These are phyloP conservation scores for Rhododendron vialii DNA, from an alignment of 148 eudicot genomes.

Conservation along the genomic window DNA sequence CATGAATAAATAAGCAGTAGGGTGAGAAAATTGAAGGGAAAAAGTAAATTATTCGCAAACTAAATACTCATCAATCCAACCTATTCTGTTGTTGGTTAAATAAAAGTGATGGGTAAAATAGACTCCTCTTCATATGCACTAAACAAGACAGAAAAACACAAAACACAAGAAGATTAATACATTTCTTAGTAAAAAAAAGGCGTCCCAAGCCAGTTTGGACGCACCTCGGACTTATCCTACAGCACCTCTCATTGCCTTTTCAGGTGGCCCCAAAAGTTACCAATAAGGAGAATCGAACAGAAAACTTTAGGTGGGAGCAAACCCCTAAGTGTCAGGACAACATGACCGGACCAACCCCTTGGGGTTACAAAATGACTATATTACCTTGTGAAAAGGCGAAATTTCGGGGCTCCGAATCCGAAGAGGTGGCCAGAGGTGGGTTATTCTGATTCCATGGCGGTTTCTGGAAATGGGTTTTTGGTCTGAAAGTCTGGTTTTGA, in stretches of 20 bases:
- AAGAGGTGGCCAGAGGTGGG: slow-evolving; percentile 30
- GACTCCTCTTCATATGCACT: not conserved
- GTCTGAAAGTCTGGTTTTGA: slow-evolving; percentile 42
- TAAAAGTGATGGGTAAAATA: not conserved
- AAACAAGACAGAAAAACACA: not conserved
- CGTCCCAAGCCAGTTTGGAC: no score
- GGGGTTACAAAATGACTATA: not conserved
- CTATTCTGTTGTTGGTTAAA: not conserved
- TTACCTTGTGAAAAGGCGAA: slow-evolving; percentile 38
- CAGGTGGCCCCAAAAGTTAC: no score
- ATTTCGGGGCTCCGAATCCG: slow-evolving; percentile 28
- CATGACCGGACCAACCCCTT: no score
- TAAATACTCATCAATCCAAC: not conserved
- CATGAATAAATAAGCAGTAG: not conserved
- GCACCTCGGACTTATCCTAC: no score
- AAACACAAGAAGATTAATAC: not conserved
- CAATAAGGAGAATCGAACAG: no score
- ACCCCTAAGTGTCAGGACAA: no score
- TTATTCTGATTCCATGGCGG: slow-evolving; percentile 28
- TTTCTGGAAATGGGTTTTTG: slow-evolving; percentile 49
- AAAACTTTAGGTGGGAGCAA: no score
- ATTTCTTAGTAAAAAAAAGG: no score
- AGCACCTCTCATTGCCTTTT: no score
- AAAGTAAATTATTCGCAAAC: not conserved
- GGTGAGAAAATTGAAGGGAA: not conserved